Base-by-base conservation (phyloP, 169 alveolate species). In the Cryptosporidium bovis region DNA sequence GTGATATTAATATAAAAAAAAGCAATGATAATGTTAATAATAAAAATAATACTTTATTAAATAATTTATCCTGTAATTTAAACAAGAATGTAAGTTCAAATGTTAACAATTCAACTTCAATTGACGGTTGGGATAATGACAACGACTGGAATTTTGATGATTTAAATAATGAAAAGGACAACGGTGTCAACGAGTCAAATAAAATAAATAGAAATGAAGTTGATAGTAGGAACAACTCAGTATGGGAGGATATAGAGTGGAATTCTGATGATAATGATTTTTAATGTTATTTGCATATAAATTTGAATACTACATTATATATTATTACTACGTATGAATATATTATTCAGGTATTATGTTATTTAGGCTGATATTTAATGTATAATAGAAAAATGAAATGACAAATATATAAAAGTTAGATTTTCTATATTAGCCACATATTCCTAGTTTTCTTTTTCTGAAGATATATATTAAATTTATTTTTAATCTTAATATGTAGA, bases 231-330 rank as follows among this genome's bases (percentile, higher is more conserved):
- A 20, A 20, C 16, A 67, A 67, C 29, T 67, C 82, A 34, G 44
- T 46, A 46, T 67, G 82, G 82, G 36, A 50, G 46, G 66, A 67
- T 27, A 44, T 67, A 5, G 55, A 67, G 12, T 67, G 82, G 82
- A 46, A 51, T 27, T 40, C 44, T 16, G 58, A 64, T 29, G 71
- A 67, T 27, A 34, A 67, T 44, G 31, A 48, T 12, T 50, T 16
- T 0, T 29, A 20, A 2, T 5, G 15, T 46, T 44, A 36, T 29
- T 50, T 50, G 6, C 24, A 15, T 50, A 20, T 24, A 48, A 50
- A 67, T 51, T 67, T 50, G 29, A 50, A 56, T 40, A 40, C n/a
- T 36, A 65, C 31, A 65, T 40, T 18, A 36, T 65, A 20, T 29
- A 15, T 65, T 27, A 27, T 65, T 10, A n/a, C n/a, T n/a, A n/a